These are phyloP conservation scores for Talaromyces trachyspermus DNA, from an alignment of 495 filamentous ascomycete genomes.

Conservation along the genomic window DNA sequence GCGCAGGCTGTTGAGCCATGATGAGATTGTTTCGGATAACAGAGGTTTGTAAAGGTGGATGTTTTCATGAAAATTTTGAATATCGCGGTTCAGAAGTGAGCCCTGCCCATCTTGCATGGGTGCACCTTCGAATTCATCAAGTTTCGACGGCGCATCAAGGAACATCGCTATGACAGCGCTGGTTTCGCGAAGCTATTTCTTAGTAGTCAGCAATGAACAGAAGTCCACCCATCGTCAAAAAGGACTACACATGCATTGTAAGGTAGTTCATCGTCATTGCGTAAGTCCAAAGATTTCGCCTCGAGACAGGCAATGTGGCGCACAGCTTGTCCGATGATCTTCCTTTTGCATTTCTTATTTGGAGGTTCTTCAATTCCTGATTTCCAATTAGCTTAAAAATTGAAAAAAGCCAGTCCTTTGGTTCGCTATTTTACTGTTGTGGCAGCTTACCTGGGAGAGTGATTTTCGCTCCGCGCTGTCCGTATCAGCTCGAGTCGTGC, in stretches of 20 bases:
- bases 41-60: slow-evolving; percentile 20
- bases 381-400: background rate
- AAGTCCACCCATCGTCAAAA: background rate
- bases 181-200: slow-evolving; percentile 26
- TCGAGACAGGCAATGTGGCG: slow-evolving; percentile 20
- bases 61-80: slow-evolving; percentile 30
- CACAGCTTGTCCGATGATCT: slow-evolving; percentile 29
- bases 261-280: slow-evolving; percentile 25
- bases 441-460: slow-evolving; percentile 41
- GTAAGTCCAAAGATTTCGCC: slow-evolving; percentile 16
- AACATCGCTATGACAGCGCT: slow-evolving; percentile 31
- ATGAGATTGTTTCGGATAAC: slow-evolving; percentile 23
- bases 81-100: slow-evolving; percentile 29
- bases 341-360: slow-evolving; percentile 27
- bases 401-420: background rate
- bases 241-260: slow-evolving; percentile 23
- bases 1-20: slow-evolving; percentile 23
- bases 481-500: slow-evolving; percentile 49
- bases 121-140: slow-evolving; percentile 19
- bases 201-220: background rate
- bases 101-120: slow-evolving; percentile 12
- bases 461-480: slow-evolving; percentile 45
- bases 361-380: slow-evolving; percentile 35
- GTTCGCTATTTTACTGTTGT: too few relatives aligned
- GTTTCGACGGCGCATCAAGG: slow-evolving; percentile 25